Base-by-base conservation (phyloP, 2,329 filamentous ascomycete genomes). In the Ceratocystiopsis sp. region DNA sequence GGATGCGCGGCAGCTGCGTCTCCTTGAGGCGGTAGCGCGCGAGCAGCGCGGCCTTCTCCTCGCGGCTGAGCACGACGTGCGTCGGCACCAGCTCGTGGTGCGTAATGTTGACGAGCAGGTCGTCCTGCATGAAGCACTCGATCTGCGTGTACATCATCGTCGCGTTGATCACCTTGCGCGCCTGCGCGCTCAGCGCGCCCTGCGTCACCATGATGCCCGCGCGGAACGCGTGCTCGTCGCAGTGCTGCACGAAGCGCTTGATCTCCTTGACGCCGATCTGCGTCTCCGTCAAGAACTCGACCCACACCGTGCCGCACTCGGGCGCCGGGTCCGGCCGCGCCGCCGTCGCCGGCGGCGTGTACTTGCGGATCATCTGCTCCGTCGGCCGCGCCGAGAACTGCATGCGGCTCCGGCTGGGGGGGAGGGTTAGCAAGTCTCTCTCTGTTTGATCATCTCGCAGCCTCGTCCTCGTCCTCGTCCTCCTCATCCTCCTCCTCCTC, bases 61-160 rank as follows among this genome's bases (percentile, higher is more conserved):
- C 85, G 38, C 78, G 73, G 55, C 84, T 93, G 45, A 98, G 75
- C 47, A 96, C 65, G 35, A 96, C 79, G 59, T 98, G 91, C 59
- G 83, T 86, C 38, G 91, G 91, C 29, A 98, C 91, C 44, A 98
- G 73, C 64, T 96, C 89, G 66, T 98, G 91, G 61, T 87, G 84
- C 46, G 89, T 96, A 61, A 98, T 96, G 65, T 98, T 98, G 62
- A 98, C 87, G 47, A 96, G 71, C 54, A 98, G 64, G 63, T 98
- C 91, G 60, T 91, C 82, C 68, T 96, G 91, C 54, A 89, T 75
- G 67, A 98, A 98, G 59, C 85, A 84, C 67, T 98, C 91, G 56
- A 95, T 84, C 56, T 83, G 77, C 44, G 81, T 82, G 58, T 76
- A 72, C 48, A 78, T 76, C 53, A 82, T 75, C 45, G 89, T 77